These are phyloP conservation scores for Globisporangium nagaii DNA, from an alignment of 352 stramenopile genomes.

Conservation along the genomic window DNA sequence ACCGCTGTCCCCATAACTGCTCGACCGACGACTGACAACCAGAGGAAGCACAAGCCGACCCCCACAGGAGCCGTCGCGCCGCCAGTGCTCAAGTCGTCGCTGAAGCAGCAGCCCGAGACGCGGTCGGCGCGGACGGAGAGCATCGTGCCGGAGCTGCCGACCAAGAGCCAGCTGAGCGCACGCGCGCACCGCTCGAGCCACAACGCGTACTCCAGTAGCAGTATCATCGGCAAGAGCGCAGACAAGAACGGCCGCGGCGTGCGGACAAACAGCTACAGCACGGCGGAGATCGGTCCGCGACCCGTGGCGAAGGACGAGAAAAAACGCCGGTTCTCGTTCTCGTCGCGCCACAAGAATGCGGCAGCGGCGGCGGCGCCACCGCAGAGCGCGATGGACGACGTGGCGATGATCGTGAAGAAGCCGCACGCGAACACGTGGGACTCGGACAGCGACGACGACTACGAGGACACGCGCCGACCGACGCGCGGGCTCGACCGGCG, in stretches of 20 bases:
- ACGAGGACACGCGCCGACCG: constrained; percentile 52
- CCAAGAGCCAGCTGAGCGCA: constrained; percentile 2
- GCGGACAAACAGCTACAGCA: constrained; percentile 11
- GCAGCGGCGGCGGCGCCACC: constrained; percentile 9
- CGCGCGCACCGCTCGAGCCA: constrained; percentile 6
- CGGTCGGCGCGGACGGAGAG: constrained; percentile 12
- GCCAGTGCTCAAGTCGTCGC: constrained; percentile 4
- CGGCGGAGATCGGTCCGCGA: not conserved
- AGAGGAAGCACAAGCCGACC: not conserved
- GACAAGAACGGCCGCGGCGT: not conserved
- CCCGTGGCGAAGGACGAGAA: constrained; percentile 22
- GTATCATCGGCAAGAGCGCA: constrained; percentile 2
- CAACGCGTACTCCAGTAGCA: not conserved
- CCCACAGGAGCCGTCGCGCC: not conserved
- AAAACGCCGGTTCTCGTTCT: constrained; percentile 38
- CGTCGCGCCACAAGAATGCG: constrained; percentile 24
- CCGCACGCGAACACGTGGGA: constrained; percentile 45
- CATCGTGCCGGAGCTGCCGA: constrained; percentile 10
- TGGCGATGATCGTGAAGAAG: constrained; percentile 47
- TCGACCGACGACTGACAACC: not conserved
- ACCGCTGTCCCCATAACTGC: not conserved
- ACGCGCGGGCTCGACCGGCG: constrained; percentile 53
- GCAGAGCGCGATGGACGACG: constrained; percentile 38
- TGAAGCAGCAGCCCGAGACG: not conserved
- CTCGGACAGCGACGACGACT: constrained; percentile 71